Evolutionary conservation across 2,329 filamentous ascomycete species (phyloP), one percentile per base, ranked within the genome.

Genomic region (Gyromitra esculenta): DNA sequence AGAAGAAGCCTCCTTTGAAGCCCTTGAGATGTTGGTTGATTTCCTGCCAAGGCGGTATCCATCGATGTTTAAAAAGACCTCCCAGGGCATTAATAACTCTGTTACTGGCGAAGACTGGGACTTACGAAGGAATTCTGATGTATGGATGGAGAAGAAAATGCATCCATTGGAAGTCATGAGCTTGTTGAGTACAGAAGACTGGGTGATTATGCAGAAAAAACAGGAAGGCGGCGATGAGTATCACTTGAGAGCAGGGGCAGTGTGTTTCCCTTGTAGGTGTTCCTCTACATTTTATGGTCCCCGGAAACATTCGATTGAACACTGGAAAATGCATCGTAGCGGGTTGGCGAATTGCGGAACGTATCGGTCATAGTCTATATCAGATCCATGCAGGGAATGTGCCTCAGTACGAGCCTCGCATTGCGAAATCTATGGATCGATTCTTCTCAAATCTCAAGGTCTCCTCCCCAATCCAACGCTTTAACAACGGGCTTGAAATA

Each of bases 31-130:
- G 81, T 84, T 97, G 70, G 84, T 72, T 37, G 85, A 85, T 41
- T 96, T 95, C 82, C 86, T 96, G 2, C 90, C 91, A 0, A 86
- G 90, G 73, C 88, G 93, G 11, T 96, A 96, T 81, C 93, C 93
- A 0, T 87, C 85, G 2, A 85, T 96, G 73, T 96, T 89, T 85
- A 84, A 84, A 71, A 87, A 87, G 41, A 93, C 91, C 0, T 81
- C 85, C 0, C 87, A 87, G 0, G 91, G 91, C 0, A 87, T 95
- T 80, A 86, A 89, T 78, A 96, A 96, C 82, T 81, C 91, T 21
- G 86, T 89, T 81, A 95, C 92, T 0, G 86, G 88, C 6, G 64
- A 74, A 60, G 25, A 74, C 13, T 74, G 45, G 56, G 37, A 74
- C 37, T 41, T 74, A 37, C 62, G 39, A 31, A 67, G 43, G 31